Base-by-base conservation (phyloP, 2,329 filamentous ascomycete genomes). In the Paracorniculantispora psalliotae region DNA sequence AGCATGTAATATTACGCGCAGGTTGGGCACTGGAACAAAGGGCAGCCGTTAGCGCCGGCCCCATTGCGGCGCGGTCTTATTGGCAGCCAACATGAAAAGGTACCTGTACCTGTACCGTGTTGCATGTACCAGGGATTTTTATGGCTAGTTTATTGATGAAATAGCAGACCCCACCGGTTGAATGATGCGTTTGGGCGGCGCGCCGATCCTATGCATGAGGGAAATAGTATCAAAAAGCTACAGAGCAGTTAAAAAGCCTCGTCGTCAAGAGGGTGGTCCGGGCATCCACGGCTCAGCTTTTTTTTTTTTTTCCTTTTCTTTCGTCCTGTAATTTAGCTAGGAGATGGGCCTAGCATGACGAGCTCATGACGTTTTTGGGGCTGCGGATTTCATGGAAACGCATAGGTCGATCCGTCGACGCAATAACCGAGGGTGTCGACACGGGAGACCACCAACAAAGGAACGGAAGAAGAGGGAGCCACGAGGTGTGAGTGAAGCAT, bases 1-100 rank as follows among this genome's bases (percentile, higher is more conserved):
- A 52, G 21, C 12, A 41, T 12, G 12, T 6, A 12, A 9, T 46
- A 47, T 55, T 46, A 47, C 52, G 28, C 52, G 41, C 52, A 55
- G 30, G 9, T 13, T 13, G 6, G 12, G 33, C 33, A 37, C 33
- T 3, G 47, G 30, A 15, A 9, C 33, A 37, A 37, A 37, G 10
- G 44, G 30, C 19, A 46, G 41, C 39, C 28, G 19, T 46, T 46
- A 47, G 52, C 52, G 52, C 52, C 52, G 52, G 52, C 52, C 52
- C 28, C 52, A 55, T 47, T 55, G 37, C 52, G 52, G 52, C 9
- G 17, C 12, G 30, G 35, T 15, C 30, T 7, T 33, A 33, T n/a
- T n/a, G n/a, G n/a, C n/a, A n/a, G n/a, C n/a, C n/a, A n/a, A n/a
- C n/a, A n/a, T n/a, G n/a, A n/a, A n/a, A 33, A 33, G 30, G 30